Evolutionary conservation across 805 yeast species (phyloP), one percentile per base, ranked within the genome.

Genomic region (Starmerella cellae): DNA sequence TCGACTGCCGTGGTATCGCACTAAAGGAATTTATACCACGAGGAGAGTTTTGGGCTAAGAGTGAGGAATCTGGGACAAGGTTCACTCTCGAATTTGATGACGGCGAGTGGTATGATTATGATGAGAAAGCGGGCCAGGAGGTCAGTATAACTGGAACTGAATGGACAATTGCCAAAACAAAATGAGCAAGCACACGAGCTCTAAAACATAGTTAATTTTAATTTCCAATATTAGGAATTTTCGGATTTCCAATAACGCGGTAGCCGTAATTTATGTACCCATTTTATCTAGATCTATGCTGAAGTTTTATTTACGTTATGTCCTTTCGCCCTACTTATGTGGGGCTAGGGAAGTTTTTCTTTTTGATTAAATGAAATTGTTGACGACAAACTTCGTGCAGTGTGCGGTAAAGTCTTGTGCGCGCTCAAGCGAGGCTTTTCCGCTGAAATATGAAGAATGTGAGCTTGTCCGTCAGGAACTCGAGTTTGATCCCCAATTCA

Each of bases 331-430:
- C n/a, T n/a, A n/a, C n/a, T n/a, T n/a, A n/a, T 26, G 28, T 26
- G n/a, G 32, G 32, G 32, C 17, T 13, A 9, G 32, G 32, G 32
- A 6, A 17, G 9, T 28, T 10, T 28, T 28, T n/a, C 5, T 26
- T 5, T 13, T 11, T 11, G 9, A 17, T 37, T 27, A 16, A 20
- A 88, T 88, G 98, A 88, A 91, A 65, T 76, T 88, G 55, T 66
- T 91, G 22, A 88, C 98, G n/a, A 82, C 96, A 11, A 91, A 91
- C 62, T 91, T 91, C 62, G 94, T 91, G 48, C 84, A 80, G 59
- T 91, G 98, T 63, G 85, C 97, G 0, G 81, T 84, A 47, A 78
- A 79, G 56, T 55, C 76, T 2, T 91, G 98, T 58, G 84, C 79
- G 35, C 64, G 75, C 13, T 71, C 88, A 5, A 71, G 73, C 13